Base-by-base conservation (phyloP, 345 rosid genomes). In the Schrenkiella parvula region DNA sequence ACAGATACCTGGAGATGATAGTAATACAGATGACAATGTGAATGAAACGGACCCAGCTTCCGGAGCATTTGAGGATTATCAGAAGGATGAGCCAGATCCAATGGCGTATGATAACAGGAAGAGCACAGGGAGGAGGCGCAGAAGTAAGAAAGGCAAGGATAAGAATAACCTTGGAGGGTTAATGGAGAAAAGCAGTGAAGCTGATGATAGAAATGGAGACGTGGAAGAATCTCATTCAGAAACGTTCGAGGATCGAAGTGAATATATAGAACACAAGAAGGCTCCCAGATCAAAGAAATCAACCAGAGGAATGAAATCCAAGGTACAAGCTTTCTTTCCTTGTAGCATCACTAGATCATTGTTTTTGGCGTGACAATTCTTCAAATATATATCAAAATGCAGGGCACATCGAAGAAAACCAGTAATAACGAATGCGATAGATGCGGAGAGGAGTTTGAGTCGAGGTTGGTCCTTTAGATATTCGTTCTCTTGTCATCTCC, bases 391-490 rank as follows among this genome's bases (percentile, higher is more conserved):
- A 28, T 63, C 2, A 12, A 76, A 70, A 29, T 56, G 75, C 90
- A 93, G 98, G 89, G 83, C 47, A 31, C 81, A 25, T 3, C 79
- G 0, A 93, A 88, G 80, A 78, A 83, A 75, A 59, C 80, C 51
- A 75, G 82, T 74, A 84, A 17, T 17, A 74, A 86, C 78, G 25
- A 70, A 14, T 93, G 98, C 9, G 95, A 89, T 53, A 82, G 78
- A 56, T 93, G 98, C 34, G 96, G 89, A 37, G 90, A 85, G 73
- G 97, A 89, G 70, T 93, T 89, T 46, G 96, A 84, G 44, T 86
- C 98, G 28, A 88, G 95, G 98, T 93, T 58, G 14, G 80, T 52
- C 23, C 55, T 39, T 62, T 70, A 44, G 54, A 76, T 71, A 23
- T 39, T 56, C 6, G 8, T 58, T 60, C 50, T 48, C 26, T 10